phyloP scores from a whole-genome alignment of 371 early-diverging fungal species.

The Syncephalastrum racemosum region DNA sequence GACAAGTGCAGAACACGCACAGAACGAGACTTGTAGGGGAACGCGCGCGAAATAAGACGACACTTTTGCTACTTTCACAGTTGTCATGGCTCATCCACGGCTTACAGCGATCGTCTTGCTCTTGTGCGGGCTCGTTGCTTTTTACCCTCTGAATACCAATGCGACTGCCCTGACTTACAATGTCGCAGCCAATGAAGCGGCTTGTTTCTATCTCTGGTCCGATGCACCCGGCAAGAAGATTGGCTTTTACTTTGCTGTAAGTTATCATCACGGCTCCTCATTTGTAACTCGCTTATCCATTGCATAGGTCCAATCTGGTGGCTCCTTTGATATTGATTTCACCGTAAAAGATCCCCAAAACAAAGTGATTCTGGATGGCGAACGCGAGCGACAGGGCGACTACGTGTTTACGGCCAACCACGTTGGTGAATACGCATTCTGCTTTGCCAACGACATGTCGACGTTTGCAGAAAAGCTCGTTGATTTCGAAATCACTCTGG shows the following conservation, averaged over 20 bases:
- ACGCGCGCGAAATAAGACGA: no score
- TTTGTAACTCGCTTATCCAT: neutral
- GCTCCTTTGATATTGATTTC: slow-evolving; percentile 91
- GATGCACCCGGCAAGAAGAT: slow-evolving; percentile 81
- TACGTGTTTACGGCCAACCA: slow-evolving; percentile 80
- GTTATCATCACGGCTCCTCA: slow-evolving; percentile 17
- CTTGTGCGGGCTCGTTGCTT: slow-evolving; percentile 1
- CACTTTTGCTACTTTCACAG: no score
- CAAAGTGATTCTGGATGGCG: slow-evolving; percentile 64
- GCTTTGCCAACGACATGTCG: slow-evolving; percentile 90
- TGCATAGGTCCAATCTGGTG: slow-evolving; percentile 85
- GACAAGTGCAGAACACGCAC: neutral
- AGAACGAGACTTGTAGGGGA: no score
- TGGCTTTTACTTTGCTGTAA: slow-evolving; percentile 95
- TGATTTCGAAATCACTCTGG: slow-evolving; percentile 88
- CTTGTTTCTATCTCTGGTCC: slow-evolving; percentile 75
- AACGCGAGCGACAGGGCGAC: slow-evolving; percentile 89
- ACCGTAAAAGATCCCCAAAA: slow-evolving; percentile 71
- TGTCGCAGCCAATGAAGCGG: slow-evolving; percentile 85
- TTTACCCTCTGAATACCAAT: slow-evolving; percentile 11
- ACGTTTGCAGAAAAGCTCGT: slow-evolving; percentile 90
- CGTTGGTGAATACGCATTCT: slow-evolving; percentile 88
- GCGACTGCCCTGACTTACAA: slow-evolving; percentile 82
- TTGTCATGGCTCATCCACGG: no score
- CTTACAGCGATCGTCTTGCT: no score